Evolutionary conservation across 768 basidiomycete species (phyloP).

Genomic region (Boletus vermiculosoides): DNA sequence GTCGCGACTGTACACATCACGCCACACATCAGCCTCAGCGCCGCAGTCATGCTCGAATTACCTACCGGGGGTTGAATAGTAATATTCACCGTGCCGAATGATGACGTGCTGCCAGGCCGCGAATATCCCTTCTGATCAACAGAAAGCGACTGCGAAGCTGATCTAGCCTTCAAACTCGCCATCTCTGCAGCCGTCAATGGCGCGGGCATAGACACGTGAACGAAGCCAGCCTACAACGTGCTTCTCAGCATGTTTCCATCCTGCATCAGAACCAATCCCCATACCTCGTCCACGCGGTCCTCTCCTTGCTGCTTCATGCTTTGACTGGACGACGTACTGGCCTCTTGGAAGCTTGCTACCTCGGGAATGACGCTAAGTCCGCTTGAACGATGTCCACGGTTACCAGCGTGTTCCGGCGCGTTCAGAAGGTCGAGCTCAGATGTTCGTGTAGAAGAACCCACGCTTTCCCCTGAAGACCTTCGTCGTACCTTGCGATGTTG

Average conservation of each 20-base stretch:
- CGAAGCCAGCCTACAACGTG: conserved; percentile 30
- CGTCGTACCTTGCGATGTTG: conserved; percentile 39
- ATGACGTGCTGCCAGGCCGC: conserved; percentile 32
- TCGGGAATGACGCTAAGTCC: conserved; percentile 59
- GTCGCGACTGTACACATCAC: conserved; percentile 35
- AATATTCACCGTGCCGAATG: conserved; percentile 32
- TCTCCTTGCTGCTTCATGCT: conserved; percentile 38
- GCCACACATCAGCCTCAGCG: conserved; percentile 4
- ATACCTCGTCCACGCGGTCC: conserved; percentile 37
- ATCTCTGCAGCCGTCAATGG: conserved; percentile 28
- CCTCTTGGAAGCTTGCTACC: conserved; percentile 42
- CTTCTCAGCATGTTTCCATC: conserved; percentile 11
- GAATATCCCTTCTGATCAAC: conserved; percentile 22
- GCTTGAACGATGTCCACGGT: conserved; percentile 31
- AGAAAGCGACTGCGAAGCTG: conserved; percentile 22
- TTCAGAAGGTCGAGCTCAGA: conserved; percentile 56
- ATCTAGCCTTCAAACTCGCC: conserved; percentile 18
- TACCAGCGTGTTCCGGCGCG: conserved; percentile 36
- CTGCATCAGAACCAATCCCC: conserved; percentile 3
- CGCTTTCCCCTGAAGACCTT: conserved; percentile 53
- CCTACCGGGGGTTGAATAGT: conserved; percentile 34
- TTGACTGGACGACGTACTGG: conserved; percentile 17
- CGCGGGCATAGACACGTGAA: conserved; percentile 35
- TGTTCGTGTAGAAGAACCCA: conserved; percentile 46
- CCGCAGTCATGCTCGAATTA: not conserved